Evolutionary conservation across 2,329 filamentous ascomycete species (phyloP).

Genomic region (Xylaria arbuscula): DNA sequence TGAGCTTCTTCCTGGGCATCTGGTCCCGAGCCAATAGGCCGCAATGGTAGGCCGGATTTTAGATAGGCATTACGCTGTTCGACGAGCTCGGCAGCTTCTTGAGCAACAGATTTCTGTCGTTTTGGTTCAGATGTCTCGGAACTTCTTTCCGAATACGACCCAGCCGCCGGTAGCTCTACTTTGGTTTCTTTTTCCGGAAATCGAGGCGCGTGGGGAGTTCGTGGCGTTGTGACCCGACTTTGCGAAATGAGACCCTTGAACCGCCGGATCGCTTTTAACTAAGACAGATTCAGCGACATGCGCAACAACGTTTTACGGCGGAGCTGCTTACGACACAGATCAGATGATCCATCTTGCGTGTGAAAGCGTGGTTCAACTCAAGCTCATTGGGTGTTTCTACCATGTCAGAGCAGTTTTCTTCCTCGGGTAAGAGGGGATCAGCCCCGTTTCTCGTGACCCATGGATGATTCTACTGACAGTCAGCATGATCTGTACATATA

Average conservation of each 20-base stretch:
- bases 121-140: conserved; percentile 30
- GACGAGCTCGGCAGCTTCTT: conserved; percentile 63
- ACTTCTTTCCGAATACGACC: conserved; percentile 28
- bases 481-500: conserved; percentile 32
- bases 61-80: conserved; percentile 59
- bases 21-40: conserved; percentile 47
- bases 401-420: conserved; percentile 86
- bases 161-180: conserved; percentile 19
- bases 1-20: conserved; percentile 51
- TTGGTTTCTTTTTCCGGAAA: conserved; percentile 37
- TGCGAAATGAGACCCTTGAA: conserved; percentile 81
- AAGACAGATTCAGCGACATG: conserved; percentile 26
- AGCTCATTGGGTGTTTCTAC: conserved; percentile 88
- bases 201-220: conserved; percentile 37
- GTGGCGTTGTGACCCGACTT: conserved; percentile 50
- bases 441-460: conserved; percentile 88
- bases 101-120: conserved; percentile 52
- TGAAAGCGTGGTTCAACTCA: conserved; percentile 91
- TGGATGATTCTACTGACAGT: conserved; percentile 75
- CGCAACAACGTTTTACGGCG: background rate
- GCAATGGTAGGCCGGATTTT: conserved; percentile 47
- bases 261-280: conserved; percentile 91
- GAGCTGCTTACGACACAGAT: conserved; percentile 76
- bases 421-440: conserved; percentile 80
- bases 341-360: conserved; percentile 86